Evolutionary conservation across 257 asterid species (phyloP).

Genomic region (Solanum ossicruentum): DNA sequence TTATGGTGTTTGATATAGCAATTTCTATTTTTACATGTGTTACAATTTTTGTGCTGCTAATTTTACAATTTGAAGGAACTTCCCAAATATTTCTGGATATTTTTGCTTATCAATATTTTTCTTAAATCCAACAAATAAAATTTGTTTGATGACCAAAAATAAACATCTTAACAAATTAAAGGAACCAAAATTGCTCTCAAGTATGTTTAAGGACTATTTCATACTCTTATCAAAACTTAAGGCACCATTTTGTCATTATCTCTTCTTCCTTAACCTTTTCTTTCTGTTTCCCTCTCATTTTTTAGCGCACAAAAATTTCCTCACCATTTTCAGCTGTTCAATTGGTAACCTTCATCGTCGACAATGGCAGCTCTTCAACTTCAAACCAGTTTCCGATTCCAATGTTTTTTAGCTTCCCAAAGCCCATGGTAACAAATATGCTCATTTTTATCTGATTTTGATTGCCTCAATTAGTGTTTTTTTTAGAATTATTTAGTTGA

Average conservation of each 20-base stretch:
- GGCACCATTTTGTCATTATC: not conserved
- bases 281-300: not conserved
- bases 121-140: too few species aligned
- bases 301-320: not conserved
- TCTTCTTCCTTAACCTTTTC: not conserved
- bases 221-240: not conserved
- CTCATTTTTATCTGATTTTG: not conserved
- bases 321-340: not conserved
- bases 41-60: too few species aligned
- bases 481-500: not conserved
- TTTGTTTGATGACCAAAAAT: not conserved
- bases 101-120: too few species aligned
- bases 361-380: conserved; percentile 35
- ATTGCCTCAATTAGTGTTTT: not conserved
- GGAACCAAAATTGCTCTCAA: not conserved
- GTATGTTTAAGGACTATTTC: not conserved
- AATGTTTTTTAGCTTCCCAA: not conserved
- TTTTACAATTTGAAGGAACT: too few species aligned
- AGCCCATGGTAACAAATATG: conserved; percentile 9
- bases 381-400: conserved; percentile 12
- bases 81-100: too few species aligned
- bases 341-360: not conserved
- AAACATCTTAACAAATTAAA: not conserved
- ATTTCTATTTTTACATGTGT: too few species aligned
- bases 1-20: too few species aligned